These are phyloP conservation scores for Sordaria brevicollis DNA, from an alignment of 495 filamentous ascomycete genomes.

Conservation along the genomic window DNA sequence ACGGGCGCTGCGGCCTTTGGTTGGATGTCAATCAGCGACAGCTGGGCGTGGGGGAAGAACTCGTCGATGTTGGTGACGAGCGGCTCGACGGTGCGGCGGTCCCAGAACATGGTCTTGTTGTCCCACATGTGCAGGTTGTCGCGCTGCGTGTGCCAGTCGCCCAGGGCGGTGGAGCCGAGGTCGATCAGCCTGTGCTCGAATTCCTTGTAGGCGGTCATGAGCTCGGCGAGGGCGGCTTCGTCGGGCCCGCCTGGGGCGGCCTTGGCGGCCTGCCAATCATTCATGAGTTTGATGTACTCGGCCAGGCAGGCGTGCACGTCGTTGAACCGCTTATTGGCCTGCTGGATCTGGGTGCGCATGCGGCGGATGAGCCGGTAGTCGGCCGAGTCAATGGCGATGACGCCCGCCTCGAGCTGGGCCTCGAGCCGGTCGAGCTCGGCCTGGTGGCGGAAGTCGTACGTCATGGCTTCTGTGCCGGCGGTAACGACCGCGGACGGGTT, in stretches of 20 bases:
- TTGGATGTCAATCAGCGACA: constrained; percentile 36
- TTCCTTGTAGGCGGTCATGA: constrained; percentile 2
- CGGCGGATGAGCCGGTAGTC: constrained; percentile 6
- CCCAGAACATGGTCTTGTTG: constrained; percentile 45
- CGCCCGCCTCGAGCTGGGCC: constrained; percentile 4
- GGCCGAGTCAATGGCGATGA: constrained; percentile 13
- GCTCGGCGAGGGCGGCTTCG: background rate
- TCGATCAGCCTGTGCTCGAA: constrained; percentile 3
- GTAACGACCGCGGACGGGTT: background rate
- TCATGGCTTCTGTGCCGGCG: constrained; percentile 10
- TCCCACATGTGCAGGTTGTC: constrained; percentile 37
- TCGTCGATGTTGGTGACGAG: constrained; percentile 41
- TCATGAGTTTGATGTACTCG: background rate
- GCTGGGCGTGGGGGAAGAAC: constrained; percentile 40
- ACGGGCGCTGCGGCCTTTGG: constrained; percentile 27
- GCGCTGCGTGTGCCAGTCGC: constrained; percentile 21
- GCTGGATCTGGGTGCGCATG: constrained; percentile 18
- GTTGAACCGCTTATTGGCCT: constrained; percentile 7
- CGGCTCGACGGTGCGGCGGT: constrained; percentile 46
- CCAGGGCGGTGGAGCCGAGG: constrained; percentile 4
- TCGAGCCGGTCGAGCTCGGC: constrained; percentile 25
- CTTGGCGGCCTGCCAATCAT: background rate
- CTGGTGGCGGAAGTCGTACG: constrained; percentile 19
- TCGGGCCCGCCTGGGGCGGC: background rate
- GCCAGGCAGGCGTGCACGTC: constrained; percentile 18